Percentiles rank a stretch among this genome's conserved stretches.
These are phyloP conservation scores for Diplosphaera chodatii DNA, from an alignment of 139 green algal species.

Conservation along the genomic window DNA sequence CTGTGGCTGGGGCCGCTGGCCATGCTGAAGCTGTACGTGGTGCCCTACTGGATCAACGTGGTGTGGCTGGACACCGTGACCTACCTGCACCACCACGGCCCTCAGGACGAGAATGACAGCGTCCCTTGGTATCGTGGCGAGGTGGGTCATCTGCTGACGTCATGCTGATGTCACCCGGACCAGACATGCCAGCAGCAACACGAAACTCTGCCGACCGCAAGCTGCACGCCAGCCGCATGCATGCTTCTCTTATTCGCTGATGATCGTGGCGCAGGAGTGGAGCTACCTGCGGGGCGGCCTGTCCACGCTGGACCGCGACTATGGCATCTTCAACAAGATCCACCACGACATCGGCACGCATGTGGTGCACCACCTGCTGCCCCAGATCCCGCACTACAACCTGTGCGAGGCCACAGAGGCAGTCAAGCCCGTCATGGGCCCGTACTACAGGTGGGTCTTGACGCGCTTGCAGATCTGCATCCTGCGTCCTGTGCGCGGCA, in stretches of 20 bases:
- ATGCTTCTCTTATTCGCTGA: too few species aligned
- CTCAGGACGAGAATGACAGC: constrained; percentile 58
- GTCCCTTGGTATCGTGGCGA: constrained; percentile 89
- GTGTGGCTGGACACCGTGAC: constrained; percentile 94
- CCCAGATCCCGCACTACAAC: constrained; percentile 95
- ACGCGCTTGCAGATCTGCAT: too few species aligned
- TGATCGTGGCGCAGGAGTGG: neutral
- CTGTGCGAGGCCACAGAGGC: constrained; percentile 82
- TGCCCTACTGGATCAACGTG: constrained; percentile 88
- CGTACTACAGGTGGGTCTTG: constrained; percentile 80
- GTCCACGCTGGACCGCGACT: constrained; percentile 89
- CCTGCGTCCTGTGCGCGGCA: neutral
- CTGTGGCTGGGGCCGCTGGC: constrained; percentile 58
- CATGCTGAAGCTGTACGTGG: constrained; percentile 86
- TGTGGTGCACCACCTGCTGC: constrained; percentile 93
- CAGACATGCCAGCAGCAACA: too few species aligned
- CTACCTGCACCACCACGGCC: constrained; percentile 94
- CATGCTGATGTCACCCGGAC: too few species aligned
- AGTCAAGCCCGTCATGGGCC: constrained; percentile 83
- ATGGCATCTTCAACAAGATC: constrained; percentile 96
- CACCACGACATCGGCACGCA: constrained; percentile 96
- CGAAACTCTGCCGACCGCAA: too few species aligned
- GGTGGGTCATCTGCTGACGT: too few species aligned
- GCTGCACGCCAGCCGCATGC: neutral
- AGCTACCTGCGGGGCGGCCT: constrained; percentile 86